Conservation (phyloP, 2,329 filamentous ascomycete genomes). For the Phyllosticta ampelicida region DNA sequence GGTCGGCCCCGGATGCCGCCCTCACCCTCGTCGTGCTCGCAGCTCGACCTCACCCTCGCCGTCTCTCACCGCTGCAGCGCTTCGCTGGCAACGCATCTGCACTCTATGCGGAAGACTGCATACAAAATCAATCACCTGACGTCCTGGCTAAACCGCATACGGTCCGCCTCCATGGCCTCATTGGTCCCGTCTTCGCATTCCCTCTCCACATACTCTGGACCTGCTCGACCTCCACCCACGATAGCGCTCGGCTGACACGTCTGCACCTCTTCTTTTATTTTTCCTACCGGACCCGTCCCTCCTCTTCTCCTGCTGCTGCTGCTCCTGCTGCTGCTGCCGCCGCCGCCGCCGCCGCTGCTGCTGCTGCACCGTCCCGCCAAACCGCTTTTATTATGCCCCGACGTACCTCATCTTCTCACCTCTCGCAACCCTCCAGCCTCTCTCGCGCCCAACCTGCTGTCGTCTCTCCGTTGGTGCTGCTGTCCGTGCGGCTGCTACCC, state of each 20-base stretch:
- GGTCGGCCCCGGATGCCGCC: not conserved
- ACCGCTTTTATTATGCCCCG: not conserved
- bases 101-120: not conserved
- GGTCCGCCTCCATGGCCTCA: conserved; percentile 1
- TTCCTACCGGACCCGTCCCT: not conserved
- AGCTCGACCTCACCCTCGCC: too few relatives aligned
- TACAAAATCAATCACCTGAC: conserved; percentile 5
- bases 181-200: conserved; percentile 7
- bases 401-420: not conserved
- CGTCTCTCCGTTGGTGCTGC: not conserved
- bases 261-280: conserved; percentile 10
- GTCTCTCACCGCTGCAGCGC: not conserved
- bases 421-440: not conserved
- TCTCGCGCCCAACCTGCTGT: not conserved
- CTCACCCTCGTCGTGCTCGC: too few relatives aligned
- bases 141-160: not conserved
- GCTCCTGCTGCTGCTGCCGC: not conserved
- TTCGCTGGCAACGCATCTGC: not conserved
- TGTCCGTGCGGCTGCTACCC: not conserved
- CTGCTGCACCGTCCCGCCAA: not conserved
- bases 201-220: conserved; percentile 1
- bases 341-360: not conserved
- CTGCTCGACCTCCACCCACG: conserved; percentile 11
- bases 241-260: conserved; percentile 14
- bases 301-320: not conserved